These are phyloP conservation scores for Pythium dissimile DNA, from an alignment of 352 stramenopile genomes.

Conservation along the genomic window DNA sequence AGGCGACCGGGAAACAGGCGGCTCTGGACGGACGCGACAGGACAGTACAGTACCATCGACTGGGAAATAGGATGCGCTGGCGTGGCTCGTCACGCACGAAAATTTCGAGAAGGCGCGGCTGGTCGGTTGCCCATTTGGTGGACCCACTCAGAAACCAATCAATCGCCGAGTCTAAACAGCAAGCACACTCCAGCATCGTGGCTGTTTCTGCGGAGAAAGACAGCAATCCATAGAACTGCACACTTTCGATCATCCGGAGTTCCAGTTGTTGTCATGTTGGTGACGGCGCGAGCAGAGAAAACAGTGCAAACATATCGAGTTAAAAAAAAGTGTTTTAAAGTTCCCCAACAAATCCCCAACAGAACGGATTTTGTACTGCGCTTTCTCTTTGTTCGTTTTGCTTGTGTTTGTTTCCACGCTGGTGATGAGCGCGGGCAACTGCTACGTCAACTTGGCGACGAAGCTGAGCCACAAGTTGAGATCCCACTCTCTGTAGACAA, in stretches of 20 bases:
- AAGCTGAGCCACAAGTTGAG: slow-evolving; percentile 25
- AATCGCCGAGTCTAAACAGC: not conserved
- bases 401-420: not conserved
- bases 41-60: not conserved
- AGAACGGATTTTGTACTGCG: not conserved
- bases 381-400: not conserved
- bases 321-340: too few relatives aligned
- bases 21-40: slow-evolving; percentile 12
- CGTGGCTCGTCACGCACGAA: slow-evolving; percentile 25
- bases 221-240: too few relatives aligned
- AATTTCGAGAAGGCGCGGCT: slow-evolving; percentile 22
- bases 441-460: slow-evolving; percentile 17
- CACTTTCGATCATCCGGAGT: too few relatives aligned
- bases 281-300: not conserved
- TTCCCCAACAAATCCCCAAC: slow-evolving; percentile 4
- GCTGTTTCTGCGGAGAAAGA: slow-evolving; percentile 12
- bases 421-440: slow-evolving; percentile 12
- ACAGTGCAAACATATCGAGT: not conserved
- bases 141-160: not conserved
- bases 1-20: slow-evolving; percentile 10
- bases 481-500: slow-evolving; percentile 24
- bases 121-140: slow-evolving; percentile 13
- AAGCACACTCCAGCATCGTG: slow-evolving; percentile 8
- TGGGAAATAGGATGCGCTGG: slow-evolving; percentile 1
- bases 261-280: too few relatives aligned